Base-by-base conservation (phyloP, 73 alveolate species). In the Effrenium voratum region DNA sequence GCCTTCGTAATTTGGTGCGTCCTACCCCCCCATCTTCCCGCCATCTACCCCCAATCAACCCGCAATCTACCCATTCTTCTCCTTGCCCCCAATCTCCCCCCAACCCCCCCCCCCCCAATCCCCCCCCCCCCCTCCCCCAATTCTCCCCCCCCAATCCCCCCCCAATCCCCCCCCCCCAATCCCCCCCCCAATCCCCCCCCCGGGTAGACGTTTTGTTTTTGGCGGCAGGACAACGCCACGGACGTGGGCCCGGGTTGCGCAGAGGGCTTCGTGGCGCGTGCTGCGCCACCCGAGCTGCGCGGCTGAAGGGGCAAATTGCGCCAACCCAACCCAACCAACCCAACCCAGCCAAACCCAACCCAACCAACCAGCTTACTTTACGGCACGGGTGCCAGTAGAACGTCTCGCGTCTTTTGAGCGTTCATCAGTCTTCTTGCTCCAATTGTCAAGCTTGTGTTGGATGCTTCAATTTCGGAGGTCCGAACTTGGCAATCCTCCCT, bases 281-380 rank as follows among this genome's bases (percentile, higher is more conserved):
- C 50, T 28, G 38, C 52, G n/a, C 97, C 97, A 26, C 97, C 97
- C 3, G 97, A 90, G 97, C 40, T n/a, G 30, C 97, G 66, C 66
- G 10, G 66, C 19, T 52, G 66, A 19, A 19, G 10, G 66, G 10
- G 19, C 10, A 52, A 10, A 10, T 52, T 52, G 19, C 63, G 19
- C 8, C 8, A 52, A 8, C 8, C 63, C 8, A 12, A 8, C 8
- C 19, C 63, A 52, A 52, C 19, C 8, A 52, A 52, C 19, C 26
- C 63, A 52, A 12, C 8, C 8, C 8, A 52, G 19, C 8, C 63
- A 52, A 52, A 52, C n/a, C n/a, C n/a, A n/a, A n/a, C n/a, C n/a
- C n/a, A n/a, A n/a, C n/a, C n/a, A n/a, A n/a, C n/a, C n/a, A n/a
- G n/a, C n/a, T n/a, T n/a, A n/a, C n/a, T n/a, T n/a, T n/a, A n/a